Percentiles rank a stretch among this genome's conserved stretches.
Conservation (phyloP, 139 green algal genomes). For the Closterium sp. region DNA sequence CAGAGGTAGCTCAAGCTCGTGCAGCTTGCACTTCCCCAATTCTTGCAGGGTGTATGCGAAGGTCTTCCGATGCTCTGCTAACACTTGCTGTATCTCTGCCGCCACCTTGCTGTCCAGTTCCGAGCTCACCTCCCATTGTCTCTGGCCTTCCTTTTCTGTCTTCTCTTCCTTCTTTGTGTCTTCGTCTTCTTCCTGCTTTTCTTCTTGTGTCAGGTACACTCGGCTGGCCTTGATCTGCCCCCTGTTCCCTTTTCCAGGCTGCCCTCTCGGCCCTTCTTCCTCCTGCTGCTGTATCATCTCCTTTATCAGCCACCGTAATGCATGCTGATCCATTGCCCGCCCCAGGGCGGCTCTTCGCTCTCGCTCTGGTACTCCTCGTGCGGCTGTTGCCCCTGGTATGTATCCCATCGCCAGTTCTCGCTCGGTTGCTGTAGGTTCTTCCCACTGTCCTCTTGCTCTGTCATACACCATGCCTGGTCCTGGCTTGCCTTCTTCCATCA, state of each 20-base stretch:
- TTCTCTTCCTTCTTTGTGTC: background rate
- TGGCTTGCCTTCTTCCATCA: background rate
- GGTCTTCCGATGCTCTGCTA: background rate
- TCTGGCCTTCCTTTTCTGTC: background rate
- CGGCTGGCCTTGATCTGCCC: too few species aligned
- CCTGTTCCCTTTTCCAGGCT: background rate
- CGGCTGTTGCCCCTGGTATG: background rate
- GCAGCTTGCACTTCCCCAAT: background rate
- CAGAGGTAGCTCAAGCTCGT: background rate
- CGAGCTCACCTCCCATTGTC: background rate
- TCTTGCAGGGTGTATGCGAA: background rate
- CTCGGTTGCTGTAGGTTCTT: background rate
- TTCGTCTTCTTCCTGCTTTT: background rate
- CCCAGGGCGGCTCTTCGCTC: background rate
- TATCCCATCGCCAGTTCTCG: background rate
- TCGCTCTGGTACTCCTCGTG: background rate
- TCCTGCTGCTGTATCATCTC: background rate
- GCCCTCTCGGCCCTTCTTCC: background rate
- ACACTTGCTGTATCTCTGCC: background rate
- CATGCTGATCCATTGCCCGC: background rate
- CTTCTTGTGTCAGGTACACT: background rate
- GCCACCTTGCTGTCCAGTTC: background rate
- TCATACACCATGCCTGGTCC: background rate
- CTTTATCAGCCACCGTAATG: background rate
- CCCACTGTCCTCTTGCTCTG: background rate